Base-by-base conservation (phyloP, 805 yeast genomes). In the Zygosaccharomyces gambellarensis region DNA sequence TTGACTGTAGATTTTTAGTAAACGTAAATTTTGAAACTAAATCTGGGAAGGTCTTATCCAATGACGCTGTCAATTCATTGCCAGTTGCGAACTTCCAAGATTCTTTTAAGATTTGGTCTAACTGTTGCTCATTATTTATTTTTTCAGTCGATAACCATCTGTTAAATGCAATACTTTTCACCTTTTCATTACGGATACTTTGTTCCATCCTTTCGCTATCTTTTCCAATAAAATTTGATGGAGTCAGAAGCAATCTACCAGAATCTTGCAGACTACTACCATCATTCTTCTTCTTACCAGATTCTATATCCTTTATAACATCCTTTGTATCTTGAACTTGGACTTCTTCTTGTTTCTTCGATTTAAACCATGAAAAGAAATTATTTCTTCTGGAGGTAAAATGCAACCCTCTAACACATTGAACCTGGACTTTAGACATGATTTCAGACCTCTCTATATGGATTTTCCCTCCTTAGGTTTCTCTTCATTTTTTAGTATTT, bases 281-380 rank as follows among this genome's bases (percentile, higher is more conserved):
- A 32, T 17, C 38, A 17, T 8, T 10, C 6, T 17, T 17, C 11
- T 53, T 43, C 11, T 51, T 53, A 27, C 67, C 70, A 4, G 64
- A 50, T 54, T 72, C 76, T 39, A 71, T 71, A 39, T 69, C 67
- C 14, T 59, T 55, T 10, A 71, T 71, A 17, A 71, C 61, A 27
- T 68, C 65, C 45, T 63, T 54, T 1, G 70, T 65, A 34, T 57
- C 58, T 54, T 59, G 56, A 21, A 48, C 39, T 39, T 54, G 45
- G 28, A 40, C 49, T 39, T 55, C 51, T 30, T 55, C 52, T 28
- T 63, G 60, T 46, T 61, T 63, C 56, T 65, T 69, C 42, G 58
- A 55, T 43, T 62, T 67, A 50, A 72, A 69, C 76, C 76, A 72
- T 36, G 71, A 70, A 64, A 71, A 59, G 55, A 71, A 69, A 23